Conservation (phyloP, 345 rosid species). For the sweet orange (Citrus sinensis) region DVS_A1.0 CM039167.1:15833501-15834000, state of each 20-base stretch:
- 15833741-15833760: not conserved
- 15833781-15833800: conserved; percentile 33
- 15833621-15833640: not conserved
- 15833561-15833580: not conserved
- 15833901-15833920: not conserved
- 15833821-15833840: conserved; percentile 80
- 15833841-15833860: conserved; percentile 59
- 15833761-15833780: not conserved
- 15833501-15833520: too few relatives aligned
- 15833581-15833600: not conserved
- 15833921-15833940: too few relatives aligned
- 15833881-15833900: conserved; percentile 61
- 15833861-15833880: conserved; percentile 53
- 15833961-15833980: too few relatives aligned
- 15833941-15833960: not conserved
- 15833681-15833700: not conserved
- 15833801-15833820: conserved; percentile 64
- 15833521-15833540: too few relatives aligned
- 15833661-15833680: not conserved
- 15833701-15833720: not conserved
- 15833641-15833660: not conserved
- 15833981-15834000: not conserved
- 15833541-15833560: not conserved
- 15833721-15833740: not conserved
- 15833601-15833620: not conserved